Base-by-base conservation (phyloP, 768 basidiomycete genomes). In the Tephrocybe sp. region DNA sequence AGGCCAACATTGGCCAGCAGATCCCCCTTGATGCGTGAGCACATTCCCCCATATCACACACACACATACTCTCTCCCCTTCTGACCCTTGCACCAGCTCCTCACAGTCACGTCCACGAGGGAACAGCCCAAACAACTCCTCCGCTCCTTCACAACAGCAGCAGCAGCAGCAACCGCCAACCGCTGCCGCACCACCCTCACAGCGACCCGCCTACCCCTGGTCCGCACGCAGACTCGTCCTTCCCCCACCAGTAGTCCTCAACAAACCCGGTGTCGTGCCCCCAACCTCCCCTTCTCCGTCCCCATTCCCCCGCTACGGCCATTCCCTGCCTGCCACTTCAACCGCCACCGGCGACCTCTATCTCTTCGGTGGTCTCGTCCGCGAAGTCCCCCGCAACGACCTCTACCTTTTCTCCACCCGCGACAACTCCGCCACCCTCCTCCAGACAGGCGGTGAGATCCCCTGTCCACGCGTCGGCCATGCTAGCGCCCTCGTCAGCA, bases 241-340 rank as follows among this genome's bases (percentile, higher is more conserved):
- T 18, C 79, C 83, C 0, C 86, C 90, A 2, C 88, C 89, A 0
- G 71, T 81, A 11, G 67, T 81, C 17, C 71, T 89, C 43, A 73
- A 76, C 44, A 88, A 85, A 57, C 84, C 85, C 11, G 85, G 82
- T 39, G 70, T 81, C 45, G 76, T 74, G 0, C 78, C 82, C n/a
- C 79, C 87, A 8, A 81, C 80, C 0, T 72, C 81, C 1, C 84
- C 85, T 2, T 93, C 92, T 0, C 87, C 91, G 0, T 85, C 87
- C 1, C 96, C 96, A 0, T 98, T 98, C 68, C 96, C 97, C 21
- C 86, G 96, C 36, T 99, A 98, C 64, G 97, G 96, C 21, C 92
- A 97, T 64, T 87, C 95, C 11, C 81, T 98, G 4, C 94, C 94
- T 8, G 80, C 88, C 4, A 80, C 78, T 7, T 81, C 90, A 1